Conservation (phyloP, 257 asterid species). For the Gynochthodes officinalis region DNA sequence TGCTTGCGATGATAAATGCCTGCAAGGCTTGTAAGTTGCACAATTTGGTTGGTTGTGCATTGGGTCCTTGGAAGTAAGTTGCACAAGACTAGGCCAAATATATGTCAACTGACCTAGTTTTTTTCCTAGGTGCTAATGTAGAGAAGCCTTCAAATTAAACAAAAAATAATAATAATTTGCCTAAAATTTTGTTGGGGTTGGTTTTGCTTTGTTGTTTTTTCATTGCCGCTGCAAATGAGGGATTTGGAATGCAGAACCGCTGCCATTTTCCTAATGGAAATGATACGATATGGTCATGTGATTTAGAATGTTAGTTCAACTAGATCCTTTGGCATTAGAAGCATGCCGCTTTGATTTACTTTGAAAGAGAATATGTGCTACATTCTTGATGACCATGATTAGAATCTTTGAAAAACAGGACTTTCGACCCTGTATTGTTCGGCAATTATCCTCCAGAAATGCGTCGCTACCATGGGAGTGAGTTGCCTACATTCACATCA, state of each 20-base stretch:
- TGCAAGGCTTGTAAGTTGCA: neutral
- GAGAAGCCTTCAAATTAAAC: no score
- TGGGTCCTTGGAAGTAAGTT: neutral
- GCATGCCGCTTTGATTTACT: neutral
- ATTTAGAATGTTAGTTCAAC: neutral
- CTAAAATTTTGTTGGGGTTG: no score
- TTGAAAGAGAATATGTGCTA: neutral
- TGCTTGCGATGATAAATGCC: neutral
- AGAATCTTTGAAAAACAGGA: conserved; percentile 30
- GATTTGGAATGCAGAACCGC: no score
- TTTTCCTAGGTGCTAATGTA: no score
- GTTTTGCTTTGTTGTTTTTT: no score
- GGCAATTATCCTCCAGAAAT: conserved; percentile 85
- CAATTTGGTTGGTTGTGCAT: neutral
- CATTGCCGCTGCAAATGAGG: no score
- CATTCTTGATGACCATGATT: neutral
- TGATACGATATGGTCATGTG: neutral
- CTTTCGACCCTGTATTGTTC: conserved; percentile 54
- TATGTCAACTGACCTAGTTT: no score
- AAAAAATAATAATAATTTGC: no score
- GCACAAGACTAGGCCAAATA: no score
- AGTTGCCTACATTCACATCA: conserved; percentile 53
- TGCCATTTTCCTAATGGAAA: neutral
- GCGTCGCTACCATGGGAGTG: conserved; percentile 52
- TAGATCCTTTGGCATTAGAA: neutral